A percentile compares a stretch with the other conserved stretches of the same genome.
Conservation (phyloP, 257 asterid genomes). For the Petrea volubilis region DNA sequence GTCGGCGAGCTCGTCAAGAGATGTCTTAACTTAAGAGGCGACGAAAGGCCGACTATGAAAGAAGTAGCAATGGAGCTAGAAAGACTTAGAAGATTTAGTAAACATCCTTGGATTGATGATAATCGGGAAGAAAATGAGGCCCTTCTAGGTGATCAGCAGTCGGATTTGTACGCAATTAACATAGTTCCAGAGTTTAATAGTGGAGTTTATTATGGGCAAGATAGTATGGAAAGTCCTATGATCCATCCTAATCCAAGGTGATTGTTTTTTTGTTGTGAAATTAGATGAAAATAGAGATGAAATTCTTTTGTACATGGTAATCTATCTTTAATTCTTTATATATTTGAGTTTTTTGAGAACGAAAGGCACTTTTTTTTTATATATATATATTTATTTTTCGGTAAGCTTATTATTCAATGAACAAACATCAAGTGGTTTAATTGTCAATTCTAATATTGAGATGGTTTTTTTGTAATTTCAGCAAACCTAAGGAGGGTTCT, state of each 20-base stretch:
- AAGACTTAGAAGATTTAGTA: slow-evolving; percentile 18
- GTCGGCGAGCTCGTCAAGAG: slow-evolving; percentile 43
- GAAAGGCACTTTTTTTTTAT: neutral
- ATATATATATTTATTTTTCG: too few relatives aligned
- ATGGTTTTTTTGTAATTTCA: too few relatives aligned
- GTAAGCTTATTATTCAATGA: neutral
- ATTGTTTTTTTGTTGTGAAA: neutral
- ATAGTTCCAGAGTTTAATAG: slow-evolving; percentile 13
- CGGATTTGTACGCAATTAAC: slow-evolving; percentile 23
- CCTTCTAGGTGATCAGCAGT: slow-evolving; percentile 20
- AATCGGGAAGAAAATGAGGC: slow-evolving; percentile 20
- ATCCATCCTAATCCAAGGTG: slow-evolving; percentile 32
- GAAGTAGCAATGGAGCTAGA: slow-evolving; percentile 57
- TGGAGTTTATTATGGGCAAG: slow-evolving; percentile 7
- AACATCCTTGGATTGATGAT: slow-evolving; percentile 25
- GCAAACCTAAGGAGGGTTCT: too few relatives aligned
- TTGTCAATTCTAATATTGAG: too few relatives aligned
- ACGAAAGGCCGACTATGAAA: slow-evolving; percentile 55
- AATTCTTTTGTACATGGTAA: neutral
- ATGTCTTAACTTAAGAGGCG: slow-evolving; percentile 40
- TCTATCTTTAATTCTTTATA: neutral
- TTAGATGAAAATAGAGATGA: neutral
- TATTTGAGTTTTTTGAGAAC: neutral
- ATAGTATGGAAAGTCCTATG: slow-evolving; percentile 17
- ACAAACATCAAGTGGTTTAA: too few relatives aligned